Conservation (phyloP, 345 rosid genomes). For the sweet orange (Citrus sinensis) region DNA sequence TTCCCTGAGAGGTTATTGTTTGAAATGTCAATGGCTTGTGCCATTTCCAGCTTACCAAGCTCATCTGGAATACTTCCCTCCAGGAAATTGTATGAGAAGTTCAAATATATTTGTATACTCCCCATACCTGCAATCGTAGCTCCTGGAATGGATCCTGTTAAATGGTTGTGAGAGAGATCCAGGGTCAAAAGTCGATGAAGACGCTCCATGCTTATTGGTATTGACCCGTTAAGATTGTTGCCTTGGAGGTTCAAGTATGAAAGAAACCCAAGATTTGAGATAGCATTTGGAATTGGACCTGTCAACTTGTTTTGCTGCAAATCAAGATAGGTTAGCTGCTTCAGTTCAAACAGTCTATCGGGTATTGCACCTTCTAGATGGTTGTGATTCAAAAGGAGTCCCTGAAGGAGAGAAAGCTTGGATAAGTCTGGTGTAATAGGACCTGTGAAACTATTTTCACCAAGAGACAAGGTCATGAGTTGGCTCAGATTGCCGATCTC, state of each 20-base stretch:
- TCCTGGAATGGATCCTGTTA: slow-evolving; percentile 55
- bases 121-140: slow-evolving; percentile 38
- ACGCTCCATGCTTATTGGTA: slow-evolving; percentile 52
- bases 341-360: slow-evolving; percentile 47
- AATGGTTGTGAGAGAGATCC: slow-evolving; percentile 71
- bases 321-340: slow-evolving; percentile 44
- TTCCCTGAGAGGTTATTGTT: slow-evolving; percentile 24
- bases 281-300: slow-evolving; percentile 45
- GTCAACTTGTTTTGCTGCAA: slow-evolving; percentile 58
- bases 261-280: slow-evolving; percentile 61
- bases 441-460: slow-evolving; percentile 57
- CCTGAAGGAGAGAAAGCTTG: slow-evolving; percentile 62
- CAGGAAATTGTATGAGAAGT: slow-evolving; percentile 65
- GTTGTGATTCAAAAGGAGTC: slow-evolving; percentile 48
- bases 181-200: slow-evolving; percentile 43
- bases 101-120: slow-evolving; percentile 54
- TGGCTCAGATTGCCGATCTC: slow-evolving; percentile 61
- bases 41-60: slow-evolving; percentile 28
- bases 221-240: slow-evolving; percentile 67
- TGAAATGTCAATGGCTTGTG: slow-evolving; percentile 77
- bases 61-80: slow-evolving; percentile 59
- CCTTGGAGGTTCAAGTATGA: slow-evolving; percentile 48
- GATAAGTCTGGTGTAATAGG: slow-evolving; percentile 57
- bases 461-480: slow-evolving; percentile 39
- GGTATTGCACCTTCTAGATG: slow-evolving; percentile 61